Evolutionary conservation across 805 yeast genomes (phyloP).

Genomic region (Barnettozyma sp.): DNA sequence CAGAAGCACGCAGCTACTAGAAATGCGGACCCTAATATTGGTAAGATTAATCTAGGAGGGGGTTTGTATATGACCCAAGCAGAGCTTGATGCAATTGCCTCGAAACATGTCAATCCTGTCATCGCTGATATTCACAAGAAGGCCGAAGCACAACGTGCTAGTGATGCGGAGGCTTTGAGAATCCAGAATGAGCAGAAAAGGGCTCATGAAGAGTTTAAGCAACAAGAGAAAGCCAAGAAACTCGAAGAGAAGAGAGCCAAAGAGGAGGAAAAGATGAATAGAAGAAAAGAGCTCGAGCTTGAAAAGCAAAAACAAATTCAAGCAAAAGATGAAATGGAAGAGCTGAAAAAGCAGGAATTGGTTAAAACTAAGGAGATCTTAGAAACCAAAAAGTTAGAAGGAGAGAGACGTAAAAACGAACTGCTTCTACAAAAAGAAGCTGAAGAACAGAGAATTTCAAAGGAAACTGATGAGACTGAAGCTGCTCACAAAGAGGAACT

Average conservation of each 20-base stretch:
- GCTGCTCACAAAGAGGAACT: slow-evolving; percentile 41
- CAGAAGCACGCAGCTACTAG: slow-evolving; percentile 59
- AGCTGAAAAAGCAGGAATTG: slow-evolving; percentile 30
- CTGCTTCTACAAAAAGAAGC: slow-evolving; percentile 28
- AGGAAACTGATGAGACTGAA: slow-evolving; percentile 33
- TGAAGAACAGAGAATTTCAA: slow-evolving; percentile 19
- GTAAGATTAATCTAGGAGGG: slow-evolving; percentile 77
- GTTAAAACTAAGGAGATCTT: slow-evolving; percentile 32
- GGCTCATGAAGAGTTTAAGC: slow-evolving; percentile 36
- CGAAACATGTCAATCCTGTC: slow-evolving; percentile 75
- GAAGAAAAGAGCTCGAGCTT: slow-evolving; percentile 30
- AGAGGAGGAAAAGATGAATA: slow-evolving; percentile 28
- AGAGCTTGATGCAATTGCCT: slow-evolving; percentile 77
- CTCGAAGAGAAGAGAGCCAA: slow-evolving; percentile 34
- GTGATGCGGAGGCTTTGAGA: slow-evolving; percentile 39
- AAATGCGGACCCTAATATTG: slow-evolving; percentile 30
- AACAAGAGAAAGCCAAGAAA: slow-evolving; percentile 32
- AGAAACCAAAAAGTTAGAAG: slow-evolving; percentile 27
- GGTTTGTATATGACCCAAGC: slow-evolving; percentile 70
- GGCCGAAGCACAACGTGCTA: slow-evolving; percentile 60
- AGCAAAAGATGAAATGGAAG: slow-evolving; percentile 22
- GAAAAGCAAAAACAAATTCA: slow-evolving; percentile 28
- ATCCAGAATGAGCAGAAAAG: slow-evolving; percentile 31
- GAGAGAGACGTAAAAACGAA: slow-evolving; percentile 20
- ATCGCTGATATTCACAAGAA: slow-evolving; percentile 62